Conservation (phyloP, 306 rosid genomes). For the Pyrus communis region DNA sequence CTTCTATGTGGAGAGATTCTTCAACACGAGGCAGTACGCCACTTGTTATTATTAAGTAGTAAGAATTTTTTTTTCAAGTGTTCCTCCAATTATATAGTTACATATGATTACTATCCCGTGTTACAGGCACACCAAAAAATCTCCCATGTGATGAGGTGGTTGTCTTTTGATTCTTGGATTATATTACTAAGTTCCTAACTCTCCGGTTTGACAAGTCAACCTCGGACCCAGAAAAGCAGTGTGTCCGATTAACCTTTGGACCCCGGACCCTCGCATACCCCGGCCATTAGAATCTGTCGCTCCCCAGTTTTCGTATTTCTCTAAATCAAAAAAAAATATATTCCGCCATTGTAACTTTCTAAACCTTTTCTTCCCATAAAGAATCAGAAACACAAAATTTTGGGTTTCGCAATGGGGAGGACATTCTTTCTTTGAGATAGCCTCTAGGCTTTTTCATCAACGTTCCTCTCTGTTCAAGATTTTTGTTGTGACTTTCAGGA, state of each 20-base stretch:
- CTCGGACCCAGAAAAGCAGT: neutral
- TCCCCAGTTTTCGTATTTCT: neutral
- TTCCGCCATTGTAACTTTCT: neutral
- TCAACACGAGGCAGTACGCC: accelerated
- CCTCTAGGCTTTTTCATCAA: constrained; percentile 36
- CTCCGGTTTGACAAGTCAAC: neutral
- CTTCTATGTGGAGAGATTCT: too few relatives aligned
- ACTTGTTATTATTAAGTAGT: too few relatives aligned
- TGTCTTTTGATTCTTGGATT: too few relatives aligned
- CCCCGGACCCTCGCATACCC: neutral
- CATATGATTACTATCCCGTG: too few relatives aligned
- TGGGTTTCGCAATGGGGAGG: constrained; percentile 28
- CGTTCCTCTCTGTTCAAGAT: constrained; percentile 34
- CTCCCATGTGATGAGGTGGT: too few relatives aligned
- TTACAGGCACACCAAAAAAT: accelerated
- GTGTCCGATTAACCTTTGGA: neutral
- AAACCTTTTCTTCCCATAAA: neutral
- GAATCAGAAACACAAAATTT: neutral
- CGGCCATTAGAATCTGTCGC: neutral
- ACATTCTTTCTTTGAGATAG: constrained; percentile 34
- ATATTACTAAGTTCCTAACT: neutral
- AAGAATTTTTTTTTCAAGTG: too few relatives aligned
- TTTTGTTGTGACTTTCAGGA: constrained; percentile 50
- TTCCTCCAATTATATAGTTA: too few relatives aligned
- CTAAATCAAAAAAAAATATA: neutral